These are phyloP conservation scores for Paraconiothyrium sp. DNA, from an alignment of 2,329 filamentous ascomycete genomes.

Conservation along the genomic window DNA sequence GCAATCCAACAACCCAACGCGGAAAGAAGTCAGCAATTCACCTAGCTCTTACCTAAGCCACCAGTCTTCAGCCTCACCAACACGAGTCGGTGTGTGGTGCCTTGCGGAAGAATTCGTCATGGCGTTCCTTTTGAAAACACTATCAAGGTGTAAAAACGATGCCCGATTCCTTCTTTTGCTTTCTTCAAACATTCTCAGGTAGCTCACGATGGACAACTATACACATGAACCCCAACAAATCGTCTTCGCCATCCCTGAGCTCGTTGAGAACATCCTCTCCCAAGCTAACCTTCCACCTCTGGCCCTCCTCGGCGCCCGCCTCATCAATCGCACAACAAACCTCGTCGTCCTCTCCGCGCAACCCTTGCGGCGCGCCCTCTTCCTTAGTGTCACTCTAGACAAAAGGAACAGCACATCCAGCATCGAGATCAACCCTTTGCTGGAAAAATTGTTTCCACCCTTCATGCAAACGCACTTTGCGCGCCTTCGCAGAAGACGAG, in stretches of 20 bases:
- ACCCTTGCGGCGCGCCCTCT: background rate
- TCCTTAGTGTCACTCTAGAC: background rate
- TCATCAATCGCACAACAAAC: background rate
- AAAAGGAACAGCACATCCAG: background rate
- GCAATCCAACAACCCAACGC: too few relatives aligned
- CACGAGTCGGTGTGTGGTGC: too few relatives aligned
- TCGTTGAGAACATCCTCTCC: background rate
- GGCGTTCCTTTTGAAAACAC: too few relatives aligned
- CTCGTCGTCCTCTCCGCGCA: background rate
- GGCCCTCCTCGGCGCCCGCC: background rate
- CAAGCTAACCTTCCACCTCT: background rate
- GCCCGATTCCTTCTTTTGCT: too few relatives aligned
- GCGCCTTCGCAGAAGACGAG: background rate
- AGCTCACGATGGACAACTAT: too few relatives aligned
- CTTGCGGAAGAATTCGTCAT: too few relatives aligned
- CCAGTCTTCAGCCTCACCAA: too few relatives aligned
- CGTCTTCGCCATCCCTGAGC: background rate
- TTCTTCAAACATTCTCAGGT: too few relatives aligned
- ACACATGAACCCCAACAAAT: background rate
- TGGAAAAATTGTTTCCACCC: background rate
- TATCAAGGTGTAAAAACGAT: too few relatives aligned
- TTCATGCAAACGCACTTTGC: slow-evolving; percentile 1
- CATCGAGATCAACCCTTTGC: background rate
- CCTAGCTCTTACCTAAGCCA: too few relatives aligned
- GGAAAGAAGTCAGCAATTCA: too few relatives aligned